Percentiles rank a stretch among this genome's conserved stretches.
phyloP scores from a whole-genome alignment of 1,139 yeast genomes.

The Taphrina communis region DNA sequence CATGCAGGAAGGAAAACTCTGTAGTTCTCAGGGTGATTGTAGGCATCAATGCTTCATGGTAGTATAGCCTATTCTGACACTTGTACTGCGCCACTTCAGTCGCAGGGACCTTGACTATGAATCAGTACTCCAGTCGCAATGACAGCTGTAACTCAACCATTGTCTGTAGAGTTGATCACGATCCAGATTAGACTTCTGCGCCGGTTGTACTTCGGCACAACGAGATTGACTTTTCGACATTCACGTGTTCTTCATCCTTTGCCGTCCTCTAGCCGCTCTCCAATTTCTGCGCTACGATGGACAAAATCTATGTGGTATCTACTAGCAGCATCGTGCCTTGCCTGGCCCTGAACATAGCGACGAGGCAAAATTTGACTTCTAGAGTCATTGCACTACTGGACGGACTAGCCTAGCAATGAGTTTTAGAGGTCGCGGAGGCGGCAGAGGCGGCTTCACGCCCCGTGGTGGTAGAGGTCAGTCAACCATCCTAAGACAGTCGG shows the following conservation, averaged over 20 bases:
- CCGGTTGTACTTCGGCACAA: neutral
- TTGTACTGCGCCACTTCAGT: too few relatives aligned
- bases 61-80: too few relatives aligned
- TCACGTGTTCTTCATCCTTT: slow-evolving; percentile 13
- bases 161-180: neutral
- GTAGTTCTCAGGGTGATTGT: slow-evolving; percentile 7
- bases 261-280: neutral
- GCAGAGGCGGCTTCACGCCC: slow-evolving; percentile 34
- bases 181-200: neutral
- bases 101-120: too few relatives aligned
- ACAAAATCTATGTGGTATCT: neutral
- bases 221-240: neutral
- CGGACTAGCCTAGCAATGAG: slow-evolving; percentile 11
- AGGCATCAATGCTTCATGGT: neutral
- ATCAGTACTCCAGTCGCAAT: too few relatives aligned
- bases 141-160: too few relatives aligned
- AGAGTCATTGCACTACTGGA: too few relatives aligned
- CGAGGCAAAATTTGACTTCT: too few relatives aligned
- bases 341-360: too few relatives aligned
- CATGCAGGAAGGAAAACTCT: slow-evolving; percentile 7
- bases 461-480: slow-evolving; percentile 37
- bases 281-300: slow-evolving; percentile 9
- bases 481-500: neutral
- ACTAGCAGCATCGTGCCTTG: too few relatives aligned
- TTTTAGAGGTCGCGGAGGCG: slow-evolving; percentile 41